phyloP scores from a whole-genome alignment of 2,329 filamentous ascomycete species.

The Aspergillus chevalieri region DNA sequence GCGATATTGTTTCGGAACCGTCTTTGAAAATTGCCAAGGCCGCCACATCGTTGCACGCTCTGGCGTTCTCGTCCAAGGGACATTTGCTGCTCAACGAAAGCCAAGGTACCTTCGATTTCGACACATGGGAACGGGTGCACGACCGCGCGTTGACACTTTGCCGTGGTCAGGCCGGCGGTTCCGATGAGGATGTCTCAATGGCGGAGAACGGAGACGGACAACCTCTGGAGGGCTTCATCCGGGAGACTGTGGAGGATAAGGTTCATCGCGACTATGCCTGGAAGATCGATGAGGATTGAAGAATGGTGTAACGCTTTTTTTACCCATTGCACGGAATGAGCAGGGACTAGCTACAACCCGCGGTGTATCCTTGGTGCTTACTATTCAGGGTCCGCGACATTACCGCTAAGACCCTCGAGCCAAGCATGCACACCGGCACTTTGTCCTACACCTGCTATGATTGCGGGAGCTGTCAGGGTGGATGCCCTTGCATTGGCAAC shows the following conservation, averaged over 20 bases:
- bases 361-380: too few species aligned
- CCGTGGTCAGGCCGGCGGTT: conserved; percentile 39
- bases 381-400: too few species aligned
- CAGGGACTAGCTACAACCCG: too few species aligned
- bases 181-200: conserved; percentile 39
- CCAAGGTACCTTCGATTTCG: conserved; percentile 68
- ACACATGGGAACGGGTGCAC: conserved; percentile 68
- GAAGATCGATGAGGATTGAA: conserved; percentile 33
- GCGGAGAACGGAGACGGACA: conserved; percentile 37
- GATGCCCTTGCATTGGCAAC: too few species aligned
- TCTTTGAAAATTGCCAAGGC: conserved; percentile 55
- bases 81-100: conserved; percentile 74
- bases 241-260: conserved; percentile 56
- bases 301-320: background rate
- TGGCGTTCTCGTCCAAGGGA: conserved; percentile 70
- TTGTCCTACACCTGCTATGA: too few species aligned
- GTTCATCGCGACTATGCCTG: conserved; percentile 37
- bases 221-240: conserved; percentile 55
- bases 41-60: conserved; percentile 70
- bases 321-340: too few species aligned
- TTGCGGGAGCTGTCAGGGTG: too few species aligned
- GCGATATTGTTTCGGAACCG: conserved; percentile 53
- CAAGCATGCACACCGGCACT: too few species aligned
- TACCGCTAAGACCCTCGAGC: too few species aligned
- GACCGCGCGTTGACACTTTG: conserved; percentile 62